Base-by-base conservation (phyloP, 106 monocot genomes). In the Dioscorea dumetorum region DNA sequence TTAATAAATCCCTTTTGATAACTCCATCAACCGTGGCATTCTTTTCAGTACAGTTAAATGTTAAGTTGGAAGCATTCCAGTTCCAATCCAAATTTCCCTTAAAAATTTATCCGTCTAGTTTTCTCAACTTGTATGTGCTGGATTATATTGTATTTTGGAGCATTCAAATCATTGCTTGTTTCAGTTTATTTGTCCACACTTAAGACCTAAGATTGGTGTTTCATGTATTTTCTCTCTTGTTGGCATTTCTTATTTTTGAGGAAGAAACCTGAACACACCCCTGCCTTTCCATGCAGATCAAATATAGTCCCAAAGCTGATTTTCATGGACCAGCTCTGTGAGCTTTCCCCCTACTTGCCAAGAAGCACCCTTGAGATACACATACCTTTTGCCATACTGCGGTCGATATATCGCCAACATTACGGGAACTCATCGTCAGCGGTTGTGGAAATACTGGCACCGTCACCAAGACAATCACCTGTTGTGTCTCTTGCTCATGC, bases 291-390 rank as follows among this genome's bases (percentile, higher is more conserved):
- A 48, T 76, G 68, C 84, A 97, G 95, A 80, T 67, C 74, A 24
- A 66, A 76, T 41, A 74, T 92, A 24, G 68, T 83, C 18, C 92
- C 97, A 14, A 99, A 99, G 73, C 67, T 99, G 33, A 84, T 89
- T 69, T 99, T 99, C 69, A 70, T 99, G 71, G 92, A 99, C 70
- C 92, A 93, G 63, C 86, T 99, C 53, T 97, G 92, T 53, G 70
- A 84, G 14, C 56, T 97, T 35, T 97, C 92, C 16, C 76, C 82
- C 1, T 97, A 87, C 69, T 82, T 97, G 16, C 97, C 89, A 21
- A 79, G 92, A 84, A 97, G 97, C 87, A 92, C 82, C 3, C 81
- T 97, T 9, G 97, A 97, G 67, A 60, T 77, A 24, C 89, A 97
- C 65, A 67, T 97, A 61, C 97, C 97, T 32, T 97, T 85, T 51